Conservation (phyloP, 208 protist genomes). For the Acanthamoeba castellanii region DNA sequence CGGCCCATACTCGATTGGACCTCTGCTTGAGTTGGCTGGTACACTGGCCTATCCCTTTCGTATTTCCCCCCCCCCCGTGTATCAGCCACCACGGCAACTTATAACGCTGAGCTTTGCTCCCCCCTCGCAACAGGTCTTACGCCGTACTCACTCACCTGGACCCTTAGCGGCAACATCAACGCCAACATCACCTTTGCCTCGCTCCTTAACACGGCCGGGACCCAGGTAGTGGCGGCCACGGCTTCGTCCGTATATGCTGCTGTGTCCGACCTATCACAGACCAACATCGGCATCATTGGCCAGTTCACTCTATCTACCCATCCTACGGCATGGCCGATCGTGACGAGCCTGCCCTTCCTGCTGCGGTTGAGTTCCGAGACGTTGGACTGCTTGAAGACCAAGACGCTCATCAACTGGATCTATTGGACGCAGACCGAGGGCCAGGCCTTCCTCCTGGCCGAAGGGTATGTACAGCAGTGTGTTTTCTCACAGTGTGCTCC, state of each 20-base stretch:
- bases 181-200: slow-evolving; percentile 1
- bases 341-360: slow-evolving; percentile 39
- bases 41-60: not conserved
- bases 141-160: slow-evolving; percentile 56
- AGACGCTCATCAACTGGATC: slow-evolving; percentile 62
- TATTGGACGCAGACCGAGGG: slow-evolving; percentile 65
- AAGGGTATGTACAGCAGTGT: not conserved
- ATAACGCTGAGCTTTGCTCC: not conserved
- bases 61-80: not conserved
- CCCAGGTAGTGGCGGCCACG: not conserved
- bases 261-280: not conserved
- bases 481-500: too few species aligned
- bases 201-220: not conserved
- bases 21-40: not conserved
- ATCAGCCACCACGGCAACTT: not conserved
- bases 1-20: not conserved
- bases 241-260: not conserved
- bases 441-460: slow-evolving; percentile 51
- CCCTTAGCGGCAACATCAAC: slow-evolving; percentile 33
- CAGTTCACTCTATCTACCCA: not conserved
- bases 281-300: not conserved
- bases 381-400: slow-evolving; percentile 64
- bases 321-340: not conserved
- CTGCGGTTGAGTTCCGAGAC: not conserved
- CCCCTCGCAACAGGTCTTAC: not conserved